Base-by-base conservation (phyloP, 2,329 filamentous ascomycete genomes). In the Lachnellula subtilissima region DNA sequence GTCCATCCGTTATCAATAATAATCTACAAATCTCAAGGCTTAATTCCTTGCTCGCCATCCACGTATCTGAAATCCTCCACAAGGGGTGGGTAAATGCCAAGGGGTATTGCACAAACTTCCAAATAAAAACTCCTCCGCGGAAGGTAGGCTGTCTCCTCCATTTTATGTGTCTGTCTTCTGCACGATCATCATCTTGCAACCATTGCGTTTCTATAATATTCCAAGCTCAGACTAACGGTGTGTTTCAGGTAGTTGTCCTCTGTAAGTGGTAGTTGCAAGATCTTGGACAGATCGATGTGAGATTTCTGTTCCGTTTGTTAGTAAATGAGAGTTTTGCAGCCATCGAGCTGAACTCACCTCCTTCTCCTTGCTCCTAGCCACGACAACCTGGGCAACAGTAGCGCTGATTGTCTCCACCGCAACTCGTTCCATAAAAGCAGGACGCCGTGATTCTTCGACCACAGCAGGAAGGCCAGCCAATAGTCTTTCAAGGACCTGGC, bases 371-470 rank as follows among this genome's bases (percentile, higher is more conserved):
- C 74, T 73, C 59, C 75, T 64, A 55, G 78, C 78, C 53, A 85
- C 75, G 57, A 88, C 81, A 69, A 85, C 81, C 59, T 81, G 80
- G 9, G 88, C 88, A 57, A 93, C 83, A 47, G 85, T 79, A 52
- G 84, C 83, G 48, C 87, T 87, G 81, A 96, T 96, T 67, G 95
- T 91, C 61, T 87, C 85, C 53, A 93, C 79, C 0, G 91, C 90
- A 43, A 92, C 89, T 52, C 83, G 76, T 67, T 88, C 81, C 60
- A 84, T 72, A 59, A 83, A 73, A 46, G 71, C 74, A 15, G 66
- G 65, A 48, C 67, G 58, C 6, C 65, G 56, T 15, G 60, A 62
- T 37, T 66, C 60, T 22, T 67, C 62, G 22, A 66, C 61, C 72
- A 85, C 79, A 28, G 78, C 77, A 28, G 79, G 79, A 35, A 86